phyloP scores from a whole-genome alignment of 2,329 filamentous ascomycete species.

The Alternaria sp. region DNA sequence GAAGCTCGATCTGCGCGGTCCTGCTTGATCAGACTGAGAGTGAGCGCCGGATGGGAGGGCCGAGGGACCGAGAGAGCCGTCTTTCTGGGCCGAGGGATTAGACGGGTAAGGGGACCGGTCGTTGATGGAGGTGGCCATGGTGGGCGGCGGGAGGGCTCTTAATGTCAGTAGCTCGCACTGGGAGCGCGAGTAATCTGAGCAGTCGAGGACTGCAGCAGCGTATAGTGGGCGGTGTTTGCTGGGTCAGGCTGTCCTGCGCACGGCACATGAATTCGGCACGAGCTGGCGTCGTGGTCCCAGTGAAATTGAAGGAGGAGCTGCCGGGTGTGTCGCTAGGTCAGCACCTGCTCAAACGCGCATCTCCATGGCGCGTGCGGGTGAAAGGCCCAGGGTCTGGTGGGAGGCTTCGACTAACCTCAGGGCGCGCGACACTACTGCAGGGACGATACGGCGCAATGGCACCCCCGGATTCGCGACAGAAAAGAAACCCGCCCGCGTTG shows the following conservation, averaged over 20 bases:
- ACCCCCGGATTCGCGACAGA: slow-evolving; percentile 17
- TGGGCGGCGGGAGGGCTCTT: slow-evolving; percentile 37
- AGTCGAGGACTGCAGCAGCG: slow-evolving; percentile 33
- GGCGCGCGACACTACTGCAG: slow-evolving; percentile 30
- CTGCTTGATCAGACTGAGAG: slow-evolving; percentile 26
- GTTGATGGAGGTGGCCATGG: slow-evolving; percentile 40
- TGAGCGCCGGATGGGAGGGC: slow-evolving; percentile 27
- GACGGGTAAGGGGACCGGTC: slow-evolving; percentile 26
- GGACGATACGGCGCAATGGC: slow-evolving; percentile 19
- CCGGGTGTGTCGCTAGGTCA: slow-evolving; percentile 24
- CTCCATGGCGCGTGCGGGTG: slow-evolving; percentile 23
- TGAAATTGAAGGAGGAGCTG: slow-evolving; percentile 26
- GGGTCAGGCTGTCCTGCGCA: slow-evolving; percentile 21
- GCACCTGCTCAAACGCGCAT: slow-evolving; percentile 21
- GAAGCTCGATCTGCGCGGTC: slow-evolving; percentile 45
- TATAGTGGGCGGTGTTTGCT: slow-evolving; percentile 20
- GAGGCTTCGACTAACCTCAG: slow-evolving; percentile 15
- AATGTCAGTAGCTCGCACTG: slow-evolving; percentile 29
- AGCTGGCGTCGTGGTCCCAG: slow-evolving; percentile 7
- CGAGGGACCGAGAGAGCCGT: slow-evolving; percentile 43
- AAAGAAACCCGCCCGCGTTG: slow-evolving; percentile 3
- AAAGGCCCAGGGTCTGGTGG: slow-evolving; percentile 30
- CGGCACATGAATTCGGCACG: slow-evolving; percentile 13
- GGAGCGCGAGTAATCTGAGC: slow-evolving; percentile 39
- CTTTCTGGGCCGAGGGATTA: slow-evolving; percentile 24